These are phyloP conservation scores for Diphasiastrum complanatum DNA, from an alignment of 83 land plant species.

Conservation along the genomic window DNA sequence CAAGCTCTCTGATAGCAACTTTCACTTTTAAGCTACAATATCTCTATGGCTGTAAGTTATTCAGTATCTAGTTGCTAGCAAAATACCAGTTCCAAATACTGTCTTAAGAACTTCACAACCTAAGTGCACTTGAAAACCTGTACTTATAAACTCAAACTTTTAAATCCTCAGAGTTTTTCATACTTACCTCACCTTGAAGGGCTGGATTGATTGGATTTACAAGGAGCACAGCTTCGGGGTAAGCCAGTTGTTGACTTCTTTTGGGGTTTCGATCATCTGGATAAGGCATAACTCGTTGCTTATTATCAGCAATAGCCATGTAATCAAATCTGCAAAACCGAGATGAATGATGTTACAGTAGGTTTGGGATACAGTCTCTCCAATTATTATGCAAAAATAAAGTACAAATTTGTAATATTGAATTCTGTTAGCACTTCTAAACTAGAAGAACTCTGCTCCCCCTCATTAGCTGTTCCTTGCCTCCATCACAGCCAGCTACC, in stretches of 20 bases:
- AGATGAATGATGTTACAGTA: not conserved
- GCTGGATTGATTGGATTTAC: slow-evolving; percentile 56
- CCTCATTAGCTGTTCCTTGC: not conserved
- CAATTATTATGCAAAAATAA: no score
- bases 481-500: not conserved
- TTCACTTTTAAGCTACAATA: no score
- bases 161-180: not conserved
- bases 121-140: not conserved
- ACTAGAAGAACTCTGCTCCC: not conserved
- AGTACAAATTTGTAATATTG: not conserved
- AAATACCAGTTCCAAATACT: no score
- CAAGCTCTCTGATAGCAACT: no score
- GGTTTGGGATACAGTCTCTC: not conserved
- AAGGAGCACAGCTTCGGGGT: slow-evolving; percentile 74
- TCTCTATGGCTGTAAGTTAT: no score
- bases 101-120: no score
- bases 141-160: not conserved
- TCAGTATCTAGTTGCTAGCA: no score
- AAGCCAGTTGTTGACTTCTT: slow-evolving; percentile 51
- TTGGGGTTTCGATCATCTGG: slow-evolving; percentile 60
- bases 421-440: not conserved
- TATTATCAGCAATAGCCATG: slow-evolving; percentile 66
- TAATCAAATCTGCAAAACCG: slow-evolving; percentile 57
- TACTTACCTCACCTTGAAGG: slow-evolving; percentile 66
- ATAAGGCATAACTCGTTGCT: slow-evolving; percentile 67